phyloP scores from a whole-genome alignment of 2,329 filamentous ascomycete genomes.

The Fusarium chlamydosporum region DNA sequence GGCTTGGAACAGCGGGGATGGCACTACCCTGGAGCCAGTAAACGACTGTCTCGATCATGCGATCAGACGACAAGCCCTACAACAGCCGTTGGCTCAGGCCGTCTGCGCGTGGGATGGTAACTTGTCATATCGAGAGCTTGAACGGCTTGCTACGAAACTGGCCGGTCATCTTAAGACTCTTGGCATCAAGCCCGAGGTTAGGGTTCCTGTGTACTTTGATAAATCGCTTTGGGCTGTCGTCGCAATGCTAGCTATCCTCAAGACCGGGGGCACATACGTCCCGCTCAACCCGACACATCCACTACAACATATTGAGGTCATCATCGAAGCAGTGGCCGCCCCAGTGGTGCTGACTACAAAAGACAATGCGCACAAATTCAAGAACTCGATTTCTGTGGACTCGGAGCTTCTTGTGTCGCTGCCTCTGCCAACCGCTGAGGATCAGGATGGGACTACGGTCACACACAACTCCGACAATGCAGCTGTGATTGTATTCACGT shows the following conservation, averaged over 20 bases:
- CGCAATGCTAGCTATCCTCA: slow-evolving; percentile 21
- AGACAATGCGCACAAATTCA: slow-evolving; percentile 9
- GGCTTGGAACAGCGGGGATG: slow-evolving; percentile 10
- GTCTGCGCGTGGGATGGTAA: slow-evolving; percentile 60
- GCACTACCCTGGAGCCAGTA: slow-evolving; percentile 4
- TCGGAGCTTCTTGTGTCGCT: slow-evolving; percentile 23
- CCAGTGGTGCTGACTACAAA: slow-evolving; percentile 11
- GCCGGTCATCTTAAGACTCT: neutral
- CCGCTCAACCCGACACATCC: slow-evolving; percentile 20
- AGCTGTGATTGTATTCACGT: slow-evolving; percentile 19
- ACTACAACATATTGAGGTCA: slow-evolving; percentile 13
- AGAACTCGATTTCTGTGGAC: slow-evolving; percentile 9
- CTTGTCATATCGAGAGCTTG: slow-evolving; percentile 59
- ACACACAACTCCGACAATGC: slow-evolving; percentile 15
- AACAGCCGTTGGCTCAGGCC: slow-evolving; percentile 25
- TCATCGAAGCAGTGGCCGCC: slow-evolving; percentile 15
- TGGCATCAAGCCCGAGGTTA: slow-evolving; percentile 3
- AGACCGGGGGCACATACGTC: slow-evolving; percentile 4
- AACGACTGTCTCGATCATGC: slow-evolving; percentile 24
- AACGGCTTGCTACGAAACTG: slow-evolving; percentile 3
- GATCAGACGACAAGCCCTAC: slow-evolving; percentile 17
- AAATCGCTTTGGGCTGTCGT: slow-evolving; percentile 18
- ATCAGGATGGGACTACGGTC: slow-evolving; percentile 13
- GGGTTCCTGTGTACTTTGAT: slow-evolving; percentile 23
- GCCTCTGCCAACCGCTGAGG: slow-evolving; percentile 9